A percentile compares a stretch with the other conserved stretches of the same genome.
phyloP scores from a whole-genome alignment of 176 grass and related monocot genomes.

The Phoenix dactylifera region DNA sequence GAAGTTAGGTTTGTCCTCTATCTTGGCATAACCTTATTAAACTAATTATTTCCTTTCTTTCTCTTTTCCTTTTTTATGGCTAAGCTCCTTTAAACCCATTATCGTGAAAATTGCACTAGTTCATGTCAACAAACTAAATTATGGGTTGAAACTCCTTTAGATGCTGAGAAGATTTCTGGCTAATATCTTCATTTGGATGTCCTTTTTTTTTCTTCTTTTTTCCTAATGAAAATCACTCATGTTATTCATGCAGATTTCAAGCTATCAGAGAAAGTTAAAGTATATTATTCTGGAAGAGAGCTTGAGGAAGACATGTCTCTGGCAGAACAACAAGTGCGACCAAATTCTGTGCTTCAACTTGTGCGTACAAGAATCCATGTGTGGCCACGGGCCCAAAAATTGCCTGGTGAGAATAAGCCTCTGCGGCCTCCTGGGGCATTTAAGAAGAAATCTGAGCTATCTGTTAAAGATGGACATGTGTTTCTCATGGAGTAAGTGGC shows the following conservation, averaged over 20 bases:
- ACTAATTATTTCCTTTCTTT: constrained; percentile 1
- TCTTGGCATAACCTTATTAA: background rate
- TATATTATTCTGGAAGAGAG: constrained; percentile 77
- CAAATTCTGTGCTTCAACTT: constrained; percentile 81
- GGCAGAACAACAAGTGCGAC: constrained; percentile 48
- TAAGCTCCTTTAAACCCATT: background rate
- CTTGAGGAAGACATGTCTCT: constrained; percentile 67
- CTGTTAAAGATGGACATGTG: constrained; percentile 82
- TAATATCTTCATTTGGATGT: background rate
- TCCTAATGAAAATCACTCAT: constrained; percentile 6
- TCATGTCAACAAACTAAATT: too few species aligned
- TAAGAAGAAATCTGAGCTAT: constrained; percentile 90
- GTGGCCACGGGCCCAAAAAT: constrained; percentile 85
- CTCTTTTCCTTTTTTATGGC: constrained; percentile 9
- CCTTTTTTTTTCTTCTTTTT: background rate
- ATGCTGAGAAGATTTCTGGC: background rate
- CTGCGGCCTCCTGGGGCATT: constrained; percentile 70
- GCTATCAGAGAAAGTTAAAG: constrained; percentile 59
- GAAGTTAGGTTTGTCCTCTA: constrained; percentile 59
- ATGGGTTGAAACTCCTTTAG: too few species aligned
- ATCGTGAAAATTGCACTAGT: too few species aligned
- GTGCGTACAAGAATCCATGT: constrained; percentile 73
- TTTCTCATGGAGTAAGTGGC: constrained; percentile 92
- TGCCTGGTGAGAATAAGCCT: constrained; percentile 79
- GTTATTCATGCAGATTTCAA: constrained; percentile 53